These are phyloP conservation scores for Lachancea cidri DNA, from an alignment of 805 yeast genomes.

Conservation along the genomic window DNA sequence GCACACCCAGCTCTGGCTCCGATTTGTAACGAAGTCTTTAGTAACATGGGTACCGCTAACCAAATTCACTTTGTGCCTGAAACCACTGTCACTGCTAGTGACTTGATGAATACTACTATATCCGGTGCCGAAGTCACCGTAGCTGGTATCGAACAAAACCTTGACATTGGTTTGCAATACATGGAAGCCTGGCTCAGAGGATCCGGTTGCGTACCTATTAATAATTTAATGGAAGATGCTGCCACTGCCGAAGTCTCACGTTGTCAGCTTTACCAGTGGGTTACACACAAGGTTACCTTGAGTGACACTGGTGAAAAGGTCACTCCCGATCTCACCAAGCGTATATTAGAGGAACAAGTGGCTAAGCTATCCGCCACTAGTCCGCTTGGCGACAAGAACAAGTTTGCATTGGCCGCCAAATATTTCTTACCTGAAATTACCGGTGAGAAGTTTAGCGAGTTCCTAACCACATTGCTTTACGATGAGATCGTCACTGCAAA, in stretches of 20 bases:
- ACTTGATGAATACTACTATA: conserved; percentile 59
- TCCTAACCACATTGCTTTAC: conserved; percentile 70
- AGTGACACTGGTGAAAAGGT: conserved; percentile 54
- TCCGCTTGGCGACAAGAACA: conserved; percentile 46
- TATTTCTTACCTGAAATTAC: conserved; percentile 69
- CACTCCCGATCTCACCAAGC: conserved; percentile 54
- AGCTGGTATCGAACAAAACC: conserved; percentile 64
- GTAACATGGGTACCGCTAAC: conserved; percentile 79
- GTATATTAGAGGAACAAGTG: conserved; percentile 58
- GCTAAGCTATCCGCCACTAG: conserved; percentile 43
- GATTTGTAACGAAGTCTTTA: conserved; percentile 66
- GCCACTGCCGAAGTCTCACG: conserved; percentile 87
- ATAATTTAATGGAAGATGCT: conserved; percentile 84
- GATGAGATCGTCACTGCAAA: conserved; percentile 47
- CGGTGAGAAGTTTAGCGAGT: conserved; percentile 69
- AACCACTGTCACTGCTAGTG: conserved; percentile 45
- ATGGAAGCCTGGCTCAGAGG: conserved; percentile 87
- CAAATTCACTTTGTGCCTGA: conserved; percentile 53
- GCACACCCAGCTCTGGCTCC: conserved; percentile 81
- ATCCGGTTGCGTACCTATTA: conserved; percentile 80
- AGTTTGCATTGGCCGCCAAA: conserved; percentile 62
- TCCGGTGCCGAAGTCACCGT: conserved; percentile 60
- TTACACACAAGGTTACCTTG: conserved; percentile 57
- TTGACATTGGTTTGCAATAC: conserved; percentile 71
- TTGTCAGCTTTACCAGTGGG: conserved; percentile 81